Base-by-base conservation (phyloP, 208 protist species). In the Leishmania braziliensis region DNA sequence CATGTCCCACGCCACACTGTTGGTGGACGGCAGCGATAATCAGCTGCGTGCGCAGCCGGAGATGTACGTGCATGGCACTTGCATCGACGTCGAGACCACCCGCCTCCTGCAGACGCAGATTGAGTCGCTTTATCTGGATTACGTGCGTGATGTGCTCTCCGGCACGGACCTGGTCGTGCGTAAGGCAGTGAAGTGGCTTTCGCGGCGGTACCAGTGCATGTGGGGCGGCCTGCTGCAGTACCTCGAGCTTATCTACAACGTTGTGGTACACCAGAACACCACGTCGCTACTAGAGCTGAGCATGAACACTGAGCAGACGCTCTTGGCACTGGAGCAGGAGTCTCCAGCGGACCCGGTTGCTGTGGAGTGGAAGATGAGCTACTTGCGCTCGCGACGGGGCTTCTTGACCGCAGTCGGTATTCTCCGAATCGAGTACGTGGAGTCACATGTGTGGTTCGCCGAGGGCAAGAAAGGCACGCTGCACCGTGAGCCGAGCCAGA, bases 161-260 rank as follows among this genome's bases (percentile, higher is more conserved):
- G 87, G 86, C 50, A 81, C 68, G 29, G 88, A 95, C 18, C 46
- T 79, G 50, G 78, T 63, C 9, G 91, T 94, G 48, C 56, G 89
- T 26, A 78, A 82, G 51, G 84, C 83, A 5, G 80, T 91, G 65
- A 54, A 76, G 58, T 58, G 72, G 62, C 86, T 97, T 50, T 97
- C 94, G 46, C 78, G 79, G 46, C 92, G 94, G 29, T 97, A 97
- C 76, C 87, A 91, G 85, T 53, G 79, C 62, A 91, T 97, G 89
- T 97, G 94, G 92, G 71, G 77, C 23, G 70, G 80, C 9, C 60
- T 97, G 12, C 81, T 96, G 46, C 58, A 77, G 51, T 96, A 88
- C 77, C 77, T 97, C 3, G 89, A 97, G 18, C 46, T 83, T 50
- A 69, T 87, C 16, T 91, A 93, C 84, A 75, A 56, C 60, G 75